phyloP scores from a whole-genome alignment of 2,329 filamentous ascomycete species.

The Colletotrichum sp. region DNA sequence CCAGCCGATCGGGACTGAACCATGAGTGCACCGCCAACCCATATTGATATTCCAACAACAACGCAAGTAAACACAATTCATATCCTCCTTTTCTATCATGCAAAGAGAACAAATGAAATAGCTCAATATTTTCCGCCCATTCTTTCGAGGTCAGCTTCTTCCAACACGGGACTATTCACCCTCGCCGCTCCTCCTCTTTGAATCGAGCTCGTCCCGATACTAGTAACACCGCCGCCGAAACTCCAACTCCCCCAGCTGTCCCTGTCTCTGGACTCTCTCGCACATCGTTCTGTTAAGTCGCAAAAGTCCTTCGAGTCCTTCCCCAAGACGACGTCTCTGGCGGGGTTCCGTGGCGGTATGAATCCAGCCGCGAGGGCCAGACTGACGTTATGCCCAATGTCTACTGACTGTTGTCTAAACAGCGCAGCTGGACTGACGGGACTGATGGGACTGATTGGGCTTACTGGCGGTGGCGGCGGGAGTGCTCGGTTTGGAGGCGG shows the following conservation, averaged over 20 bases:
- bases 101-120: too few species aligned
- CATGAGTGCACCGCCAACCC: background rate
- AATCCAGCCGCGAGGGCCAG: conserved; percentile 18
- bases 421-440: background rate
- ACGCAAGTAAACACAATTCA: background rate
- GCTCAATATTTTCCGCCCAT: conserved; percentile 28
- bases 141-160: conserved; percentile 29
- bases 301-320: conserved; percentile 30
- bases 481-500: conserved; percentile 51
- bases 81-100: background rate
- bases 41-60: background rate
- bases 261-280: conserved; percentile 30
- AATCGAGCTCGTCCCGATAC: background rate
- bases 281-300: conserved; percentile 34
- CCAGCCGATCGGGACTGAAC: background rate
- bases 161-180: conserved; percentile 24
- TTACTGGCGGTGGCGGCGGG: conserved; percentile 32
- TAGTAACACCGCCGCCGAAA: background rate
- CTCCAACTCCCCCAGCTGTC: conserved; percentile 40
- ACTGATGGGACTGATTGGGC: background rate
- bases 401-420: background rate
- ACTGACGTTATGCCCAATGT: conserved; percentile 1
- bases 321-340: conserved; percentile 20
- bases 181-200: conserved; percentile 14
- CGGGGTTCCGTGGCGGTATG: conserved; percentile 13